Percentiles rank a stretch among this genome's conserved stretches.
Conservation (phyloP, 129 eudicot genomes). For the Pittosporum tobira region DNA sequence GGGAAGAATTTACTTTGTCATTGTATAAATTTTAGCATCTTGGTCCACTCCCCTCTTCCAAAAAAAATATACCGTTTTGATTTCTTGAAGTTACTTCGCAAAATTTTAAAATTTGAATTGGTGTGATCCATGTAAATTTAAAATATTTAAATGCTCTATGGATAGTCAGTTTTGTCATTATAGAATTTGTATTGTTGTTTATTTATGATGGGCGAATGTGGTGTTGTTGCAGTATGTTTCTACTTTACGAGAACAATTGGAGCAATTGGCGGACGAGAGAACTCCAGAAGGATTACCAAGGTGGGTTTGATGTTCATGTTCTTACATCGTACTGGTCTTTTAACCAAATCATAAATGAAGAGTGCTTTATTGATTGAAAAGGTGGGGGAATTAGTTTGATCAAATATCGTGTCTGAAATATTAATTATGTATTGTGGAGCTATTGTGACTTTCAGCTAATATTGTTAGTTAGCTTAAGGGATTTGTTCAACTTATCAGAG, state of each 20-base stretch:
- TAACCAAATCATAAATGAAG: not conserved
- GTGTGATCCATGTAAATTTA: too few relatives aligned
- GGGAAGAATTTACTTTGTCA: too few relatives aligned
- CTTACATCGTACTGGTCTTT: not conserved
- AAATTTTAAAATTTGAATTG: too few relatives aligned
- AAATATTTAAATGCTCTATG: too few relatives aligned
- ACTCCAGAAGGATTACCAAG: slow-evolving; percentile 9
- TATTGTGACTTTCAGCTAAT: not conserved
- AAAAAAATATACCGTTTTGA: too few relatives aligned
- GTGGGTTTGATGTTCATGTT: not conserved
- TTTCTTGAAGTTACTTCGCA: too few relatives aligned
- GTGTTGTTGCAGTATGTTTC: slow-evolving; percentile 36
- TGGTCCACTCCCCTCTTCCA: too few relatives aligned
- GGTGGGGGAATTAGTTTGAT: not conserved
- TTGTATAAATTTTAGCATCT: too few relatives aligned
- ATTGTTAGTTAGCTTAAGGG: not conserved
- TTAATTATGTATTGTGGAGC: too few relatives aligned
- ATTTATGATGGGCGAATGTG: not conserved
- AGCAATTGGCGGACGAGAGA: slow-evolving; percentile 40
- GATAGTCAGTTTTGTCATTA: not conserved
- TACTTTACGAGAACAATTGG: slow-evolving; percentile 46
- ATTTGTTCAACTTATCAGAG: too few relatives aligned
- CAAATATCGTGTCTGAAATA: not conserved
- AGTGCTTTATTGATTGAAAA: not conserved
- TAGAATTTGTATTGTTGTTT: not conserved